A percentile compares a stretch with the other conserved stretches of the same genome.
Evolutionary conservation across 164 flowering plant species (phyloP).

Genomic region (Stephania japonica): DNA sequence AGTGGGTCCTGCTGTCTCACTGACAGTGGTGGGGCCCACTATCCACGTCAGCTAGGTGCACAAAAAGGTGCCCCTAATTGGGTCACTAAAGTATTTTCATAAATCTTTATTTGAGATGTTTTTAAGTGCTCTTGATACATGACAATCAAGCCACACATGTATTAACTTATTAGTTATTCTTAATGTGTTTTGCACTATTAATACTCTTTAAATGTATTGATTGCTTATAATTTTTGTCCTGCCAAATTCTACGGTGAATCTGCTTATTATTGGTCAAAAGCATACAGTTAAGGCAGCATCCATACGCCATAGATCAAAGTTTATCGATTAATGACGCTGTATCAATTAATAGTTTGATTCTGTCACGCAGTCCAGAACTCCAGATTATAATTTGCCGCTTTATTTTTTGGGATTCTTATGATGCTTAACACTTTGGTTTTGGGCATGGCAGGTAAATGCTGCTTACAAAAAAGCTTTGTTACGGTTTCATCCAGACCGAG

Average conservation of each 20-base stretch:
- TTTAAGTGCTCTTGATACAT: neutral
- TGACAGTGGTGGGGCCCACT: no score
- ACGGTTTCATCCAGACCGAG: conserved; percentile 86
- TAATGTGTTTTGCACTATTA: neutral
- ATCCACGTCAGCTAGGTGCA: no score
- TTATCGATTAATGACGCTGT: neutral
- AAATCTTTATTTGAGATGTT: neutral
- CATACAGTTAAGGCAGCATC: neutral
- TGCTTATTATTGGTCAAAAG: neutral
- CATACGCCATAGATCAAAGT: neutral
- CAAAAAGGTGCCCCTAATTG: no score
- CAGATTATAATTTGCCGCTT: neutral
- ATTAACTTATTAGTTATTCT: neutral
- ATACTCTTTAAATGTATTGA: neutral
- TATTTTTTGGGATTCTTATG: neutral
- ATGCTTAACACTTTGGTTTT: neutral
- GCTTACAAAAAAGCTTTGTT: conserved; percentile 81
- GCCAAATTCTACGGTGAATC: neutral
- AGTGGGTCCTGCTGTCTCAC: no score
- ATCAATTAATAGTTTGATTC: neutral
- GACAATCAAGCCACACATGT: neutral
- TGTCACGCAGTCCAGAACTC: neutral
- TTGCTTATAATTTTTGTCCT: neutral
- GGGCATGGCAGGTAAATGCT: conserved; percentile 53
- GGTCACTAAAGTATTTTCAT: no score